Evolutionary conservation across 371 early-diverging fungal species (phyloP), one percentile per base, ranked within the genome.

Genomic region (Rhizopus stolonifer): DNA sequence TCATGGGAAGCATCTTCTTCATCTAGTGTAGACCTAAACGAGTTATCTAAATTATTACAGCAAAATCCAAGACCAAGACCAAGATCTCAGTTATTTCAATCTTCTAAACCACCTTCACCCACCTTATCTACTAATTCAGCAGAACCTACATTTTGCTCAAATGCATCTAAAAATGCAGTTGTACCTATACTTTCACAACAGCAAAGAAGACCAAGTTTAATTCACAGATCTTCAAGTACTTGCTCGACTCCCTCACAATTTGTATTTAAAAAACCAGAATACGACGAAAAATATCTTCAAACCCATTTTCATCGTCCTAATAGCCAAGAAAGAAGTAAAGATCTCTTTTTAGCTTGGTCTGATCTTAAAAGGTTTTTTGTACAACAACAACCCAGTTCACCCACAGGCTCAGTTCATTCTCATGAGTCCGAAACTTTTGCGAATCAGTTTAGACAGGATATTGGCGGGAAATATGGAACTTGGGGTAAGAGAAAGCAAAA

Each of bases 1-100:
- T 56, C 64, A 19, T 58, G 50, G 54, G 52, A 54, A 36, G 26
- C 63, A 43, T 60, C 62, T 13, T 40, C 60, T 36, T 11, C 36
- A 36, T 36, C 36, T 8, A n/a, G n/a, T 1, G 69, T 74, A 1
- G 75, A 74, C 38, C 48, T 74, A 9, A 54, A 62, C 3, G 75
- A 74, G 58, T 36, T 74, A 15, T 58, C 71, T 5, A 68, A 60
- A 46, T 49, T 69, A 17, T 19, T 74, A 14, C 63, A 67, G 23
- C 29, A 61, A 36, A 50, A 26, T 23, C 44, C 45, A 50, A 39
- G 26, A 3, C 38, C 57, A 1, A n/a, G 64, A 13, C 74, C 74
- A 32, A 68, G 69, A 19, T 71, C 75, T 3, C 75, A 70, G 26
- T 56, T 74, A 10, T 60, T 66, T 33, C 67, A 66, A 32, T 64